Conservation (phyloP, 2,329 filamentous ascomycete genomes). For the Raffaelea arxii region DNA sequence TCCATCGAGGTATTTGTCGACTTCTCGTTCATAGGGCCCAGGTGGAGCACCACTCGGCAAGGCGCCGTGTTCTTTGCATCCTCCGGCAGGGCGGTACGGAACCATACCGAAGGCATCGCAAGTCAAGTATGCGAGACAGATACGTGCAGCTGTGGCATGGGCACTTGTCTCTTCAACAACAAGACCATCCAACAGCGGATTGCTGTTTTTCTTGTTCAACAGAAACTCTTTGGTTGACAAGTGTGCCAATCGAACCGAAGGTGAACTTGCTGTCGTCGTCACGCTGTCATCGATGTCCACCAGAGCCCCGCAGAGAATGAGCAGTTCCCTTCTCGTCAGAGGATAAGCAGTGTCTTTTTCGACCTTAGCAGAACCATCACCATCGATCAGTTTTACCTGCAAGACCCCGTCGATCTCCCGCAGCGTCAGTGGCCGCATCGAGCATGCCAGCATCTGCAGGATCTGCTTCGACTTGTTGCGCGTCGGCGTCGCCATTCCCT, state of each 20-base stretch:
- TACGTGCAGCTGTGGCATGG: neutral
- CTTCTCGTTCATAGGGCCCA: neutral
- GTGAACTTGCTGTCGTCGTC: too few relatives aligned
- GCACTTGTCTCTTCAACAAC: neutral
- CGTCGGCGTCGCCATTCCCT: neutral
- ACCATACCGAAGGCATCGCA: neutral
- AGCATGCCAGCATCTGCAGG: neutral
- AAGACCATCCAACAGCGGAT: neutral
- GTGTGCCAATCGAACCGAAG: too few relatives aligned
- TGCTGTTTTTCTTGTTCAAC: too few relatives aligned
- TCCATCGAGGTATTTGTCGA: neutral
- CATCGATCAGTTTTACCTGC: neutral
- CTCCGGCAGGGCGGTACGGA: too few relatives aligned
- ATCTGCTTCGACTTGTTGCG: neutral
- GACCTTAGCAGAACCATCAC: too few relatives aligned
- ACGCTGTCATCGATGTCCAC: too few relatives aligned
- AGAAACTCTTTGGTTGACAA: too few relatives aligned
- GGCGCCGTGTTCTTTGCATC: too few relatives aligned
- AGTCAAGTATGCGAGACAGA: neutral
- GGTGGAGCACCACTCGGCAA: too few relatives aligned
- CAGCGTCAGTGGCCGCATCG: neutral
- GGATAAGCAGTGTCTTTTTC: too few relatives aligned
- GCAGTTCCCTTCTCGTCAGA: too few relatives aligned
- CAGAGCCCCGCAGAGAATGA: too few relatives aligned
- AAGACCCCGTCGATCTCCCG: neutral